Evolutionary conservation across 2,329 filamentous ascomycete species (phyloP).

Genomic region (Neonectria punicea): DNA sequence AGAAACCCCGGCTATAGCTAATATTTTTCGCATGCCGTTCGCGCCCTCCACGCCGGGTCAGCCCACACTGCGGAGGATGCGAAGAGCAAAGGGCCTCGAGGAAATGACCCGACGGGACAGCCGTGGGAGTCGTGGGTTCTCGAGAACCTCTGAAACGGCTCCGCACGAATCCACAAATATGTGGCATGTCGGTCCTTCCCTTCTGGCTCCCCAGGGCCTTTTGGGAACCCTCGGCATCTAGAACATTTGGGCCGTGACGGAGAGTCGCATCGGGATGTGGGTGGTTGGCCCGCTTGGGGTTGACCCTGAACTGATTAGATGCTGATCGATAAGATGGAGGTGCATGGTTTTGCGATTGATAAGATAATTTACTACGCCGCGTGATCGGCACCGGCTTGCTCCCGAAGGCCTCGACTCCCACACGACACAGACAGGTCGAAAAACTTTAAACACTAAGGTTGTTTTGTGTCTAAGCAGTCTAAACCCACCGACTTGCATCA

Average conservation of each 20-base stretch:
- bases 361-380: slow-evolving; percentile 17
- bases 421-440: not conserved
- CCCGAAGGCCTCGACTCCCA: not conserved
- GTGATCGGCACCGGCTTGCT: not conserved
- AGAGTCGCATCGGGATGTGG: not conserved
- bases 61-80: not conserved
- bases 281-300: not conserved
- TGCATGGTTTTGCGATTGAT: slow-evolving; percentile 23
- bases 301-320: slow-evolving; percentile 23
- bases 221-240: not conserved
- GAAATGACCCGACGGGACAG: not conserved
- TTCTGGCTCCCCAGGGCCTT: not conserved
- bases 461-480: not conserved
- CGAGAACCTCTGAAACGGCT: not conserved
- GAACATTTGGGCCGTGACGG: not conserved
- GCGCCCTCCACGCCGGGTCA: not conserved
- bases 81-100: not conserved
- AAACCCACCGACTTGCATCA: slow-evolving; percentile 3
- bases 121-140: not conserved
- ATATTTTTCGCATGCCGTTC: not conserved
- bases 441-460: slow-evolving; percentile 6
- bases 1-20: not conserved
- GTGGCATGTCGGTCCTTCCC: not conserved
- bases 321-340: slow-evolving; percentile 24
- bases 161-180: not conserved